Evolutionary conservation across 192 early-diverging fungal species (phyloP), one percentile per base, ranked within the genome.

Genomic region (Allomyces javanicus): DNA sequence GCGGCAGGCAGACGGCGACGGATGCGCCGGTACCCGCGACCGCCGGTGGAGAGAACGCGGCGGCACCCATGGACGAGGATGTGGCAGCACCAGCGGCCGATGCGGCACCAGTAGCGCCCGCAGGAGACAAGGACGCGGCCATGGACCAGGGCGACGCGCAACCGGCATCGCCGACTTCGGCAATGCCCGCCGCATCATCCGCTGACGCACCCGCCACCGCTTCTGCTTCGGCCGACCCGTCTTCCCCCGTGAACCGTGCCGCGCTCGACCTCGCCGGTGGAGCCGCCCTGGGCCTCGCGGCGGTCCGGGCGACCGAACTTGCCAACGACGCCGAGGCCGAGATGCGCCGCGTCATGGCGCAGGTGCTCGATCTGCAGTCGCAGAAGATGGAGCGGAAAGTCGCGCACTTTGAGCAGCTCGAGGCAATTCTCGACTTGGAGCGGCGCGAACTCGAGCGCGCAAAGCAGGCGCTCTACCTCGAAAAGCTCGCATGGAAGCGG

Each of bases 301-400:
- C 94, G 2, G 94, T 85, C 25, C 96, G 96, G 73, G 89, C 93
- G 14, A 77, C 88, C 44, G 77, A 74, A 7, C 78, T 97, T 9
- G 88, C 92, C 1, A 74, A 85, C 17, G 81, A 87, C 67, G 90
- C 95, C 70, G 94, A 94, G 68, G 77, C 84, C 10, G 92, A 97
- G 76, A 83, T 91, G 61, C 85, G 88, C 67, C 78, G 81, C 27
- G 73, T 92, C 67, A 88, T 94, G 22, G 82, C 90, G 64, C 78
- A 82, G 21, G 83, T 91, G 0, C 84, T 97, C 3, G 87, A 96
- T 65, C 76, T 86, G 64, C 93, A 99, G 72, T 74, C 94, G 64
- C 81, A 82, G 72, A 95, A 96, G 72, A 67, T 97, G 64, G 87
- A 93, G 67, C 78, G 92, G 24, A 99, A 99, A 74, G 82, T 97